Conservation (phyloP, 768 basidiomycete species). For the Pisolithus microcarpus region DNA sequence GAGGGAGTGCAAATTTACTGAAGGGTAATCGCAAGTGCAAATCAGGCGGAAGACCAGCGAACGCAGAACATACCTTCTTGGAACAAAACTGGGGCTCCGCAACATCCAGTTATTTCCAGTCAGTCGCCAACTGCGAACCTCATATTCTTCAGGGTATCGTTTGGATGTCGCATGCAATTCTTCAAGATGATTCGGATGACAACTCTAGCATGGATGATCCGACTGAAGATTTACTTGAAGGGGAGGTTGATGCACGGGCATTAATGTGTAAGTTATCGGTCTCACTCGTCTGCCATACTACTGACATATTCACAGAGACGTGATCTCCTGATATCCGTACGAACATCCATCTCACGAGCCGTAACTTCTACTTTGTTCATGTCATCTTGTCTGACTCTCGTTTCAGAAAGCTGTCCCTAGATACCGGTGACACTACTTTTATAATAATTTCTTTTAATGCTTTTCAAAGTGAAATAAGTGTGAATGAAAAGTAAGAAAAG, state of each 20-base stretch:
- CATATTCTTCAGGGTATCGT: neutral
- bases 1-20: neutral
- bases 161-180: neutral
- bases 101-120: neutral
- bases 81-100: neutral
- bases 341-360: too few relatives aligned
- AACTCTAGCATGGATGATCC: neutral
- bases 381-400: too few relatives aligned
- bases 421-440: too few relatives aligned
- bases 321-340: too few relatives aligned
- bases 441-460: too few relatives aligned
- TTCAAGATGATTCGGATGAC: neutral
- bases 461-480: too few relatives aligned
- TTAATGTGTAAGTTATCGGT: neutral
- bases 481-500: too few relatives aligned
- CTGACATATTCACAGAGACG: neutral
- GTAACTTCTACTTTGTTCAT: too few relatives aligned
- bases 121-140: neutral
- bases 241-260: neutral
- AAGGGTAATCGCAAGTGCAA: neutral
- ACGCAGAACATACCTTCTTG: neutral
- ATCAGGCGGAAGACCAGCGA: neutral
- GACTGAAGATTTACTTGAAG: neutral
- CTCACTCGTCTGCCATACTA: neutral
- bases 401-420: too few relatives aligned